A percentile compares a stretch with the other conserved stretches of the same genome.
These are phyloP conservation scores for Tolypocladium inflatum DNA, from an alignment of 2,329 filamentous ascomycete species.

Conservation along the genomic window DNA sequence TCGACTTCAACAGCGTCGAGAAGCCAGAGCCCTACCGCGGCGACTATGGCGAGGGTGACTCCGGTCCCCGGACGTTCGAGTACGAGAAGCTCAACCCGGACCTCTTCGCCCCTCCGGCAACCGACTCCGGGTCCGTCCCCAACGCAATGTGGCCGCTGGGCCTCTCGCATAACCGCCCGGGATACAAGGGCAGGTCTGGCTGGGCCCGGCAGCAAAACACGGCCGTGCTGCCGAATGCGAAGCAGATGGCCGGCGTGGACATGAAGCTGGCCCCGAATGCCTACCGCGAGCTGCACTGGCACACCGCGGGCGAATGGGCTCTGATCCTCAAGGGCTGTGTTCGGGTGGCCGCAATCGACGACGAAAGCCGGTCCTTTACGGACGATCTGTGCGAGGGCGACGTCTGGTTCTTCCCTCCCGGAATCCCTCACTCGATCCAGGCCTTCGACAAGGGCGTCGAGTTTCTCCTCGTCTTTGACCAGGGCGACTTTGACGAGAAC, in stretches of 20 bases:
- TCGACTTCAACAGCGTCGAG: constrained; percentile 42
- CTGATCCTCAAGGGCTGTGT: constrained; percentile 44
- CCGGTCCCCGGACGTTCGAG: constrained; percentile 38
- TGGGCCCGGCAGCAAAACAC: constrained; percentile 47
- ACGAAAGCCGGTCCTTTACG: constrained; percentile 36
- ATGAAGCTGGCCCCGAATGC: constrained; percentile 48
- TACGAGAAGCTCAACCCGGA: constrained; percentile 47
- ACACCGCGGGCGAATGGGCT: constrained; percentile 43
- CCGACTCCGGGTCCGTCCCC: constrained; percentile 37
- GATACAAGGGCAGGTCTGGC: constrained; percentile 31
- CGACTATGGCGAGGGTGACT: constrained; percentile 35
- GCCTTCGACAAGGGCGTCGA: constrained; percentile 45
- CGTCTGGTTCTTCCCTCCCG: constrained; percentile 34
- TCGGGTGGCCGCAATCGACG: constrained; percentile 40
- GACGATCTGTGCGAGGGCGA: constrained; percentile 29
- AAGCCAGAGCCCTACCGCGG: constrained; percentile 49
- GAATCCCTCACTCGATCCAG: constrained; percentile 42
- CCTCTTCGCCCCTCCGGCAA: constrained; percentile 41
- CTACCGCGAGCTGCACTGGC: constrained; percentile 57
- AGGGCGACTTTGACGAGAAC: constrained; percentile 49
- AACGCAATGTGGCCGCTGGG: constrained; percentile 46
- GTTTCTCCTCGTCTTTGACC: constrained; percentile 52
- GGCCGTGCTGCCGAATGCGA: constrained; percentile 37
- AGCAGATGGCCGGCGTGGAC: constrained; percentile 46
- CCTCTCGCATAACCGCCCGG: constrained; percentile 38